A percentile compares a stretch with the other conserved stretches of the same genome.
Evolutionary conservation across 805 yeast species (phyloP).

Genomic region (Schwanniomyces yamadae): DNA sequence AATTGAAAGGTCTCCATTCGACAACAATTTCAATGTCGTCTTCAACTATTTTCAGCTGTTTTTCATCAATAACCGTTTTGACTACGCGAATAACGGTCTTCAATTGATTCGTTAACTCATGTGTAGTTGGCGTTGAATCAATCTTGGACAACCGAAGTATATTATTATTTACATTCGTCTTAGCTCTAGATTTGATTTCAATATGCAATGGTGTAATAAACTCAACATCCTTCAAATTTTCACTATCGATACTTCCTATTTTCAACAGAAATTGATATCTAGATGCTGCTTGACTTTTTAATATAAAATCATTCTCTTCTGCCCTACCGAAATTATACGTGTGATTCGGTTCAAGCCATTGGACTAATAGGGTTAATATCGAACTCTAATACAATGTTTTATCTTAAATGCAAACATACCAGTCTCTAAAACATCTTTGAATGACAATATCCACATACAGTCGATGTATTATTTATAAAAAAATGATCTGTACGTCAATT

Average conservation of each 20-base stretch:
- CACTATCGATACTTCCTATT: conserved; percentile 11
- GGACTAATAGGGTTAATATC: conserved; percentile 7
- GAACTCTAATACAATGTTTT: not conserved
- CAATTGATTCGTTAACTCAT: conserved; percentile 5
- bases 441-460: conserved; percentile 10
- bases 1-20: conserved; percentile 21
- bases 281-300: conserved; percentile 30
- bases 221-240: not conserved
- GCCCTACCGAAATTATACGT: conserved; percentile 29
- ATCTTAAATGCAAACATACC: conserved; percentile 5
- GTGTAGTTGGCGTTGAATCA: not conserved
- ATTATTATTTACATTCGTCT: conserved; percentile 27
- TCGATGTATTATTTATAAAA: too few relatives aligned
- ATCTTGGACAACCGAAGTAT: conserved; percentile 6
- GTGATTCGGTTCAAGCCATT: conserved; percentile 8
- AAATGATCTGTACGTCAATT: too few relatives aligned
- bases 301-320: conserved; percentile 24
- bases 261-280: conserved; percentile 26
- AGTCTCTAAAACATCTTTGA: conserved; percentile 3
- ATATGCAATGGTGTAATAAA: conserved; percentile 18
- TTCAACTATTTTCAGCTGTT: not conserved
- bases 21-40: conserved; percentile 13
- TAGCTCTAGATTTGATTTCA: conserved; percentile 28
- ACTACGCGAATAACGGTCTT: conserved; percentile 7
- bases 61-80: not conserved